These are phyloP conservation scores for Torulaspora microellipsoides DNA, from an alignment of 805 yeast genomes.

Conservation along the genomic window DNA sequence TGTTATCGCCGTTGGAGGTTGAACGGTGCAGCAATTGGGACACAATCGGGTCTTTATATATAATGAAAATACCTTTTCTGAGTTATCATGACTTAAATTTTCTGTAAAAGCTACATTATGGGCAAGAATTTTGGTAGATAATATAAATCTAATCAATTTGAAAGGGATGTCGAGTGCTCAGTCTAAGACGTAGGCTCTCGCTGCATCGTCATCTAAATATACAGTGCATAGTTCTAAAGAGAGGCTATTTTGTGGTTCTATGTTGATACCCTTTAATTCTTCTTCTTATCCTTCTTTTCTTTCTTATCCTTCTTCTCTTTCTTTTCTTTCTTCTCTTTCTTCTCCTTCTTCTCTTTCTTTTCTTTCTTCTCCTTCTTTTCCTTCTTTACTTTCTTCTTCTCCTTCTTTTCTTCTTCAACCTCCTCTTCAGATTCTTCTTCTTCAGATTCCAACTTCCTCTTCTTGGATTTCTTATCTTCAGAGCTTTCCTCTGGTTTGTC, in stretches of 20 bases:
- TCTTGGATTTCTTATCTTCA: constrained; percentile 28
- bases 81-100: background rate
- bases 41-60: constrained; percentile 32
- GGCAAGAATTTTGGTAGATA: too few relatives aligned
- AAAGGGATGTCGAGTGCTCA: too few relatives aligned
- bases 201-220: constrained; percentile 24
- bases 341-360: constrained; percentile 50
- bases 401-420: constrained; percentile 46
- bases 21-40: constrained; percentile 29
- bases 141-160: too few relatives aligned
- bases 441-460: constrained; percentile 25
- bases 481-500: constrained; percentile 44
- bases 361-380: constrained; percentile 46
- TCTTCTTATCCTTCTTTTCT: constrained; percentile 31
- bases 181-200: background rate
- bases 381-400: constrained; percentile 49
- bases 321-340: constrained; percentile 42
- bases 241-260: constrained; percentile 2
- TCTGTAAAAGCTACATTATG: background rate
- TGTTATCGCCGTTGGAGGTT: constrained; percentile 31
- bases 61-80: constrained; percentile 5
- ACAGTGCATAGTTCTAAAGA: constrained; percentile 25
- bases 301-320: constrained; percentile 31
- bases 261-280: constrained; percentile 13
- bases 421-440: constrained; percentile 43